Evolutionary conservation across 2,329 filamentous ascomycete species (phyloP).

Genomic region (Colletotrichum trifolii): DNA sequence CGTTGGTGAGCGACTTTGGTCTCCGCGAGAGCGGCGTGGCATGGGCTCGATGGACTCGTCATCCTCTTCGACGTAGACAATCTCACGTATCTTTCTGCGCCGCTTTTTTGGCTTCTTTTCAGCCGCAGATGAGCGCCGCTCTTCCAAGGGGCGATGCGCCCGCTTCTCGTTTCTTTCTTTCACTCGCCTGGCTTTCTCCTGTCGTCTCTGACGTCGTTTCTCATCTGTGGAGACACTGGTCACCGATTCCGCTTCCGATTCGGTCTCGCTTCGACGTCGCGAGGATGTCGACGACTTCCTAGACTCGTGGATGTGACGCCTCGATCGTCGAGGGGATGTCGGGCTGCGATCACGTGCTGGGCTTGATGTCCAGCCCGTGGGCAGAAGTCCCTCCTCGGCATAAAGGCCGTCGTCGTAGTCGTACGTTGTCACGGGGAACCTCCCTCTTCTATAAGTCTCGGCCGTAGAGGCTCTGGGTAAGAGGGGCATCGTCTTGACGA

Average conservation of each 20-base stretch:
- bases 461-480: conserved; percentile 27
- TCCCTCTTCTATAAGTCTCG: conserved; percentile 29
- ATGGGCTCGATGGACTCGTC: conserved; percentile 23
- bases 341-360: conserved; percentile 46
- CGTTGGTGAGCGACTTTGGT: conserved; percentile 20
- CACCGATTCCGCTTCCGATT: conserved; percentile 53
- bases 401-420: conserved; percentile 19
- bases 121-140: conserved; percentile 35
- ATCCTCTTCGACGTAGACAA: conserved; percentile 30
- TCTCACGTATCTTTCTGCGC: conserved; percentile 28
- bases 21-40: conserved; percentile 21
- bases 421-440: conserved; percentile 18
- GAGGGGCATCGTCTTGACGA: conserved; percentile 32
- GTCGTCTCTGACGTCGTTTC: conserved; percentile 39
- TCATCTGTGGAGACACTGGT: conserved; percentile 49
- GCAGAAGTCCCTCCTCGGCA: conserved; percentile 14
- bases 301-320: conserved; percentile 42
- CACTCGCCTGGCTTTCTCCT: conserved; percentile 20
- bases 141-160: conserved; percentile 24
- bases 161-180: conserved; percentile 10
- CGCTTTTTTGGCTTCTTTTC: conserved; percentile 23
- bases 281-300: conserved; percentile 48
- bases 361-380: conserved; percentile 44
- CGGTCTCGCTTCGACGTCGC: conserved; percentile 43
- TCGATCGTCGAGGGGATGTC: conserved; percentile 52